Evolutionary conservation across 2,329 filamentous ascomycete species (phyloP), one percentile per base, ranked within the genome.

Genomic region (Monosporascus sp.): DNA sequence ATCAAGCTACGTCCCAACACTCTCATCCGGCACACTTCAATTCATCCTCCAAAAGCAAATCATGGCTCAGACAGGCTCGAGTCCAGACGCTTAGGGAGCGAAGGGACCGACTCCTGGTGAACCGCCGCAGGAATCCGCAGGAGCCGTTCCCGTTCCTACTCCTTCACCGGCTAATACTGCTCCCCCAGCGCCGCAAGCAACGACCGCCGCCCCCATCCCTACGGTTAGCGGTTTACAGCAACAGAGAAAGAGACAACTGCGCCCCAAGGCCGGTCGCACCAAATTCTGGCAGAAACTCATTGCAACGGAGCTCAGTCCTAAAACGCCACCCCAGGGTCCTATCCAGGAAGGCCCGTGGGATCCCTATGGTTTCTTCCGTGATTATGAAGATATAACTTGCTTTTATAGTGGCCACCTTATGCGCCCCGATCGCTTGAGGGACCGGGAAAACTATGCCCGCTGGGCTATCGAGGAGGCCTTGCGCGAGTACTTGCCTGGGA

Each of bases 391-490:
- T 14, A 41, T 53, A 11, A 41, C 25, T 5, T n/a, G 36, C 0
- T 60, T 60, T 25, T 60, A 56, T 39, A 54, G 54, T 5, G 31
- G 36, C 7, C 53, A 54, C 9, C 3, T 18, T 8, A 20, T 57
- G 14, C 48, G 49, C 15, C 56, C 49, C 1, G 2, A 35, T 1
- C 43, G 9, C 7, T 50, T 60, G 2, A 31, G 24, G 3, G 57
- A 60, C 25, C 62, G 57, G 6, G 58, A 65, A 31, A n/a, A 31
- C 1, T 60, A 55, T 20, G 60, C 63, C 1, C 51, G 49, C n/a
- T 62, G 55, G 52, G 49, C 49, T 11, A 66, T 66, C 35, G 50
- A 46, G 2, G 47, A 60, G 25, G 50, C 52, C 7, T 48, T 65
- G 3, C 39, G 51, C 5, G 53, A 56, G 11, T 53, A 56, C 15